Evolutionary conservation across 805 yeast species (phyloP), one percentile per base, ranked within the genome.

Genomic region (Candida verbasci): DNA sequence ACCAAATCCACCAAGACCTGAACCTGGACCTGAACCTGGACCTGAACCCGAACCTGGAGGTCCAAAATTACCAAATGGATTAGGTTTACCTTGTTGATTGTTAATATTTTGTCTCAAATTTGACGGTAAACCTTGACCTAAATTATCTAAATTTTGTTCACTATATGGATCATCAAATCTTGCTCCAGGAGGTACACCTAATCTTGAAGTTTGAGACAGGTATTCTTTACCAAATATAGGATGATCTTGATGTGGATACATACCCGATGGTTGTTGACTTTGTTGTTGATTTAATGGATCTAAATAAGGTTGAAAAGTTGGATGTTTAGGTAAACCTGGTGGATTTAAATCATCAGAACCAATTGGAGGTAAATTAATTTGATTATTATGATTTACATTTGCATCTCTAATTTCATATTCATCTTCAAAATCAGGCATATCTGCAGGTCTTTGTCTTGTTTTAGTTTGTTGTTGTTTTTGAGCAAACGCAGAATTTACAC

Each of bases 281-380:
- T 27, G 30, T 16, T 22, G 29, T 0, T 41, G 33, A 5, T 15
- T 9, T 32, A 60, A 46, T 3, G 78, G 78, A 44, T 72, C 78
- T 4, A 70, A 25, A 29, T 46, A 65, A 1, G 76, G 74, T 38
- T 54, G 55, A 43, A 73, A 41, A 2, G 47, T 43, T 3, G 81
- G 81, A 35, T 70, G 49, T 37, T 56, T 50, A 4, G 60, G 53
- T 41, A 60, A n/a, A 20, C 71, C 59, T 34, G 65, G 46, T 2
- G 82, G 82, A 40, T 71, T 61, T 29, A 75, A 53, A 49, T 78
- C 84, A 9, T 62, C 50, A 22, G 67, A 71, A 0, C 83, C 84
- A 25, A 74, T 62, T 0, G 64, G 37, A 4, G 67, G 63, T 14
- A 44, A 24, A 14, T 12, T 12, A 2, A 15, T 3, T 41, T 17